Base-by-base conservation (phyloP, 1,284 basidiomycete genomes). In the Apiotrichum sp. region DNA sequence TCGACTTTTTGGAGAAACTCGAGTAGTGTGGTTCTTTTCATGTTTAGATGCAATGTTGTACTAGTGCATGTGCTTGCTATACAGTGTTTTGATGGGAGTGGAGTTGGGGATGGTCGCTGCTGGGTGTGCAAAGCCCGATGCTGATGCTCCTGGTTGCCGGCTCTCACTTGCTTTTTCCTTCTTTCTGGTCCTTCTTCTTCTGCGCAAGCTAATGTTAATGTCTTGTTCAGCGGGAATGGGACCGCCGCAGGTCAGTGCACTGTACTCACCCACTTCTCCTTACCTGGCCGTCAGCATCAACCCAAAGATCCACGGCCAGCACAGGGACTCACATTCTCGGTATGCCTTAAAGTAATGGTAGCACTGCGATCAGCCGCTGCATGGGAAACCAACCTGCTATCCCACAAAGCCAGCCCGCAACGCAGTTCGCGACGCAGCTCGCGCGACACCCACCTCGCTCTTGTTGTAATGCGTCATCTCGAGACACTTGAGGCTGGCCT, bases 1-100 rank as follows among this genome's bases (percentile, higher is more conserved):
- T 98, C 51, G 93, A 96, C 65, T 87, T 88, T 67, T 78, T 96
- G 58, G 93, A 95, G 78, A 91, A 91, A 74, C 78, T 96, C 53
- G 90, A 61, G 22, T 61, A 61, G 39, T 22, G 29, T 31, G 22
- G 6, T 9, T 43, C 1, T 36, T 38, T 33, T 45, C 50, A 34
- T 35, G 9, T 38, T 34, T 32, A 22, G 47, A 42, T 45, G 36
- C 47, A 47, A n/a, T 57, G 55, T 56, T 52, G 50, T 56, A 56
- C 40, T 41, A 52, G 47, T 53, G 52, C 43, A 55, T 55, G 51
- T 10, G 34, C 13, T 47, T 22, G 22, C 22, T 22, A 22, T 22
- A 22, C 22, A 22, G 22, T 22, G 22, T 22, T 22, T 22, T 22
- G 22, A 22, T 22, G 22, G 22, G 22, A 22, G 22, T 33, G 47